phyloP scores from a whole-genome alignment of 1,284 basidiomycete genomes.

The Wolfiporia cocos region DNA sequence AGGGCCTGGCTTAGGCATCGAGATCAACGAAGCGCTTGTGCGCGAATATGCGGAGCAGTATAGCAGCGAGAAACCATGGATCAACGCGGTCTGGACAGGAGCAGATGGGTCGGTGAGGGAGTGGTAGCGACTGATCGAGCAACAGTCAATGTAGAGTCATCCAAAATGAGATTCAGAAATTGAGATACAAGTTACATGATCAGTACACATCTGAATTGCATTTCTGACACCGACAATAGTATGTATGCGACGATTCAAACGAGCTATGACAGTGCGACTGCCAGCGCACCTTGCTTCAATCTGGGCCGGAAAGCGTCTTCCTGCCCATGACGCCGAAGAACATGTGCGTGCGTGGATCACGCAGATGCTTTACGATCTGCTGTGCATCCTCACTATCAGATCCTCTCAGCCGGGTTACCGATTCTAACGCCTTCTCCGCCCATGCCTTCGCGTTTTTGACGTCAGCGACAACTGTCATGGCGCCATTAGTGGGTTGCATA shows the following conservation, averaged over 20 bases:
- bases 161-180: no score
- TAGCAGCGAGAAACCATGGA: conserved; percentile 39
- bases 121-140: conserved; percentile 34
- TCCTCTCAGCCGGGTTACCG: conserved; percentile 14
- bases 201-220: no score
- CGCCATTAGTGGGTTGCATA: no score
- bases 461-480: no score
- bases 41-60: conserved; percentile 38
- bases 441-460: conserved; percentile 24
- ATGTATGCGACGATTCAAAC: no score
- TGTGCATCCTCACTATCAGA: conserved; percentile 16
- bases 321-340: conserved; percentile 13
- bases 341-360: conserved; percentile 16
- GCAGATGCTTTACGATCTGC: conserved; percentile 15
- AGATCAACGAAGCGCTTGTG: conserved; percentile 63
- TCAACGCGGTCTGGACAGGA: conserved; percentile 59
- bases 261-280: no score
- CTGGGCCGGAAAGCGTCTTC: conserved; percentile 16
- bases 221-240: no score
- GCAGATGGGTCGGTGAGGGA: conserved; percentile 46
- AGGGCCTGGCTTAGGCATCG: conserved; percentile 66
- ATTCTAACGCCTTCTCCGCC: conserved; percentile 20
- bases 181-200: no score
- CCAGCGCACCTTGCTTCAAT: no score
- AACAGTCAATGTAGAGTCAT: neutral